A percentile compares a stretch with the other conserved stretches of the same genome.
Conservation (phyloP, 2,329 filamentous ascomycete species). For the Xylariaceae sp. region DNA sequence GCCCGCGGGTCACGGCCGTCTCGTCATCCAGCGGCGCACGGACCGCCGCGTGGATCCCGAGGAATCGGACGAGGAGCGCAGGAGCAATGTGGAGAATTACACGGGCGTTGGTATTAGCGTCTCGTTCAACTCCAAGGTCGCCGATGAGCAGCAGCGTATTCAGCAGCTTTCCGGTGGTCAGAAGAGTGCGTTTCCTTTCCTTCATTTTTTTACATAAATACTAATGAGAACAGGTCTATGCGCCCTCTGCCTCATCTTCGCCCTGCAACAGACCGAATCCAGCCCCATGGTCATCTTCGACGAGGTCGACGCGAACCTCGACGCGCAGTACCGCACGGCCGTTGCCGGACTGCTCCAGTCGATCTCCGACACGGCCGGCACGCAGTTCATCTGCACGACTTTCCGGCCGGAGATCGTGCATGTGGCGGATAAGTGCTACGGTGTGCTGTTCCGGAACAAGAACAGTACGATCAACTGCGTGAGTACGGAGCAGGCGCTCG, state of each 20-base stretch:
- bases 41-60: slow-evolving; percentile 61
- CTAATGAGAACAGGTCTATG: slow-evolving; percentile 62
- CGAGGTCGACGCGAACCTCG: slow-evolving; percentile 96
- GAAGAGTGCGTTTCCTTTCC: slow-evolving; percentile 64
- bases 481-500: slow-evolving; percentile 76
- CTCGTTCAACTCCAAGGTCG: slow-evolving; percentile 94
- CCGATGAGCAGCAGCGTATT: slow-evolving; percentile 94
- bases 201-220: slow-evolving; percentile 10
- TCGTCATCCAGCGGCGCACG: slow-evolving; percentile 87
- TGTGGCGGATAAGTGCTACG: slow-evolving; percentile 96
- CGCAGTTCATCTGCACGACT: slow-evolving; percentile 95
- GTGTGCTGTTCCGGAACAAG: slow-evolving; percentile 89
- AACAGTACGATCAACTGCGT: slow-evolving; percentile 92
- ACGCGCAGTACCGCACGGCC: slow-evolving; percentile 94
- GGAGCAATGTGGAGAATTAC: slow-evolving; percentile 83
- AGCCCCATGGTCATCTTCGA: slow-evolving; percentile 99
- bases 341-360: slow-evolving; percentile 83
- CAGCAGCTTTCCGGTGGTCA: slow-evolving; percentile 96
- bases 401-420: slow-evolving; percentile 95
- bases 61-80: slow-evolving; percentile 65
- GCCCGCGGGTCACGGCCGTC: slow-evolving; percentile 81
- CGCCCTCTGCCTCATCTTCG: slow-evolving; percentile 95
- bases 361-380: slow-evolving; percentile 62
- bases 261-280: slow-evolving; percentile 96
- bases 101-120: slow-evolving; percentile 94